These are phyloP conservation scores for Candida sithepensis DNA, from an alignment of 805 yeast genomes.

Conservation along the genomic window DNA sequence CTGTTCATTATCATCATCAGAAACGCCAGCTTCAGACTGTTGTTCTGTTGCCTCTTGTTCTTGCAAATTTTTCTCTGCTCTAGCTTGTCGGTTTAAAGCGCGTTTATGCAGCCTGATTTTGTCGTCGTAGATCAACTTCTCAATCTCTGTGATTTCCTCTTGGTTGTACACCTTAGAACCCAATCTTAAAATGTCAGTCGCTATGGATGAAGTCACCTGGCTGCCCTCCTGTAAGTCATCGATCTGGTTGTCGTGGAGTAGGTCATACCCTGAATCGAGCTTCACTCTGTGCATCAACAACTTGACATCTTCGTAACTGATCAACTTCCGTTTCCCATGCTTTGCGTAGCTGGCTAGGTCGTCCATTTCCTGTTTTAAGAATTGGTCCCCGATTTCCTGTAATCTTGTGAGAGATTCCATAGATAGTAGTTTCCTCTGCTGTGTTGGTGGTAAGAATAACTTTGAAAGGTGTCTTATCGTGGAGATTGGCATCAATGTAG, in stretches of 20 bases:
- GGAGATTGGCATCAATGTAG: slow-evolving; percentile 5
- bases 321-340: slow-evolving; percentile 28
- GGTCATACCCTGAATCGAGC: slow-evolving; percentile 14
- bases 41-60: slow-evolving; percentile 4
- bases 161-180: slow-evolving; percentile 17
- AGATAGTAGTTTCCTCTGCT: slow-evolving; percentile 17
- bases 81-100: slow-evolving; percentile 4
- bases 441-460: slow-evolving; percentile 14
- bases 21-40: neutral
- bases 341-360: slow-evolving; percentile 34
- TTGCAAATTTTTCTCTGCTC: slow-evolving; percentile 1
- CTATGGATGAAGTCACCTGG: slow-evolving; percentile 4
- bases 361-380: slow-evolving; percentile 31
- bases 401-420: slow-evolving; percentile 24
- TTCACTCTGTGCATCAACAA: slow-evolving; percentile 31
- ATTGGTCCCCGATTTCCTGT: slow-evolving; percentile 32
- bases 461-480: slow-evolving; percentile 14
- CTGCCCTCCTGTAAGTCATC: neutral
- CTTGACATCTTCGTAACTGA: slow-evolving; percentile 33
- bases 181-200: slow-evolving; percentile 14
- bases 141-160: slow-evolving; percentile 26
- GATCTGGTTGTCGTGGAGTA: slow-evolving; percentile 6
- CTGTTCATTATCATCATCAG: no score
- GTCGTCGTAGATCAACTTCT: slow-evolving; percentile 21
- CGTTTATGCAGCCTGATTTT: slow-evolving; percentile 12